Evolutionary conservation across 768 basidiomycete genomes (phyloP), one percentile per base, ranked within the genome.

Genomic region (Butyriboletus loyo): DNA sequence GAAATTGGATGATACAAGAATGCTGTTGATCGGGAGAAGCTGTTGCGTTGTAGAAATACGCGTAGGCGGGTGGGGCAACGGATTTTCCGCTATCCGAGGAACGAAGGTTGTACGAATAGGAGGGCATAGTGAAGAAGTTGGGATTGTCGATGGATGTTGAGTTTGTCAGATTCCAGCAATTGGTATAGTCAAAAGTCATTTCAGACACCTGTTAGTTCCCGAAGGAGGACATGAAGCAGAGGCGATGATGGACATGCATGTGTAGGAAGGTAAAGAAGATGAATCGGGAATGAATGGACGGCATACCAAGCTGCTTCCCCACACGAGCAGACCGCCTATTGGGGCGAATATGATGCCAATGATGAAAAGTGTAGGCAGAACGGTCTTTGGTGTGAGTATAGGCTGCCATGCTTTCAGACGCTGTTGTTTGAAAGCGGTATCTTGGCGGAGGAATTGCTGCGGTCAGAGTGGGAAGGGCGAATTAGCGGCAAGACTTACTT

Each of bases 361-460:
- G 65, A 98, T 84, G 72, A 99, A 95, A 41, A 99, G 82, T 1
- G 94, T 96, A 4, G 97, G 97, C 15, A 99, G 82, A 21, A 99
- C 97, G 1, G 94, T 97, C 72, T 95, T 95, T 5, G 97, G 97
- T 5, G 95, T 98, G 42, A 98, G 81, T 68, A 99, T 98, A 9
- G 97, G 97, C 79, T 99, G 97, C 97, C 97, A 99, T 66, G 97
- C 97, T 76, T 98, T 98, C 67, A 99, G 83, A 50, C 97, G 89
- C 72, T 99, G 97, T 71, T 99, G 97, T 75, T 97, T 98, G 82
- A 97, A 98, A 36, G 95, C 96, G 53, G 95, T 98, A 73, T 98
- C 93, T 97, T 14, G 51, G 15, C 11, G 21, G 22, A 38, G 34
- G 43, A 13, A 39, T 40, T 40, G 49, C 56, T 57, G 60, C 54